Evolutionary conservation across 805 yeast genomes (phyloP).

Genomic region (Ogataea methanolica): DNA sequence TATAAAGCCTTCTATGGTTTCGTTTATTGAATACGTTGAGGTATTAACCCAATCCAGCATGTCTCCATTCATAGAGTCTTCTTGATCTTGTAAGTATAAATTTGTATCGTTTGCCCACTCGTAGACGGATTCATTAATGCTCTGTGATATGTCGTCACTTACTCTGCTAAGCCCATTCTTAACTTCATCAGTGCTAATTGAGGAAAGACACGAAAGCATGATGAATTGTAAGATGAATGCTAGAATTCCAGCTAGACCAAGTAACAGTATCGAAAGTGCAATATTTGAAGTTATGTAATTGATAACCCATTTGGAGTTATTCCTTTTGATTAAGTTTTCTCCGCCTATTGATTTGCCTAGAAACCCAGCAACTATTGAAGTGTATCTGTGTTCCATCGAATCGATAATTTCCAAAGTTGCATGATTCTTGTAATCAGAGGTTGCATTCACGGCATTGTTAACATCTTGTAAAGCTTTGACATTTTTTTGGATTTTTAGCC

Average conservation of each 20-base stretch:
- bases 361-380: constrained; percentile 13
- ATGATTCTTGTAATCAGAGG: constrained; percentile 2
- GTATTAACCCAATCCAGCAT: constrained; percentile 62
- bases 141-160: constrained; percentile 9
- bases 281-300: constrained; percentile 50
- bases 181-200: constrained; percentile 8
- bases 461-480: constrained; percentile 18
- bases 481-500: constrained; percentile 42
- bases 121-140: constrained; percentile 30
- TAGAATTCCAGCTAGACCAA: constrained; percentile 55
- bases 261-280: constrained; percentile 43
- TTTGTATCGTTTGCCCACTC: constrained; percentile 59
- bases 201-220: constrained; percentile 30
- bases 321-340: constrained; percentile 6
- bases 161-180: constrained; percentile 7
- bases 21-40: constrained; percentile 54
- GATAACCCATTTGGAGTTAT: constrained; percentile 38
- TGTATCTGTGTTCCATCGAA: constrained; percentile 20
- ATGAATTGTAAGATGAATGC: constrained; percentile 51
- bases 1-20: constrained; percentile 55
- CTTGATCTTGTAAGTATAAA: constrained; percentile 42
- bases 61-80: constrained; percentile 52
- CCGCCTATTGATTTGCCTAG: constrained; percentile 13
- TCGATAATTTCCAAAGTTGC: constrained; percentile 24
- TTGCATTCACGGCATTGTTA: neutral